A percentile compares a stretch with the other conserved stretches of the same genome.
Evolutionary conservation across 225 moss, liverwort and hornwort genomes (phyloP).

Genomic region (Straminergon stramineum): DNA sequence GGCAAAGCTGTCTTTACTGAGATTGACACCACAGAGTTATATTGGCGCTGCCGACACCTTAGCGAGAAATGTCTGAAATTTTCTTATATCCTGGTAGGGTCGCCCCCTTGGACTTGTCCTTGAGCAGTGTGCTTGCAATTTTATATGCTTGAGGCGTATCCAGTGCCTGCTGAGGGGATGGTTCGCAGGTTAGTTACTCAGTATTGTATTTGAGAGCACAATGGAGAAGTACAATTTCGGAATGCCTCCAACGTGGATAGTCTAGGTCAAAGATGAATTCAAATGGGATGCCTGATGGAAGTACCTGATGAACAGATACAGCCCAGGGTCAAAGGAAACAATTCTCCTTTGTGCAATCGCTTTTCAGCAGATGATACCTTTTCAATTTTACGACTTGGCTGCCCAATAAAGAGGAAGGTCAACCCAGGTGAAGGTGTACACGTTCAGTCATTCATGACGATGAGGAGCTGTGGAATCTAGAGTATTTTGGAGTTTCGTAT

Average conservation of each 20-base stretch:
- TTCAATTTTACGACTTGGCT: neutral
- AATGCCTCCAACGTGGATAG: neutral
- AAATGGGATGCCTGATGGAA: neutral
- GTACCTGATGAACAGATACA: neutral
- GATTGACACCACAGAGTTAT: constrained; percentile 55
- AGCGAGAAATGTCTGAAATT: constrained; percentile 33
- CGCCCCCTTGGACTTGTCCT: neutral
- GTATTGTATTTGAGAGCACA: neutral
- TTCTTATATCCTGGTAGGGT: neutral
- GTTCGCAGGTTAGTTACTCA: neutral
- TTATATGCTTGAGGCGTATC: neutral
- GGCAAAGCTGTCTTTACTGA: constrained; percentile 34
- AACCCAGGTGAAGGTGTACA: neutral
- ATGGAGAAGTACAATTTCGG: neutral
- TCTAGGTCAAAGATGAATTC: neutral
- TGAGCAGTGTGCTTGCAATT: neutral
- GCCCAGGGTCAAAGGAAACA: neutral
- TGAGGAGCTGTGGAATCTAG: neutral
- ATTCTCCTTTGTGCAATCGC: neutral
- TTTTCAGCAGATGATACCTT: neutral
- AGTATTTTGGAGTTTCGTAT: neutral
- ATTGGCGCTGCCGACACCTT: constrained; percentile 51
- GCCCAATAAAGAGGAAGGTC: neutral
- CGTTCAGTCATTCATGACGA: neutral
- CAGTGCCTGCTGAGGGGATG: neutral